These are phyloP conservation scores for Tuber umbilicatum DNA, from an alignment of 495 filamentous ascomycete species.

Conservation along the genomic window DNA sequence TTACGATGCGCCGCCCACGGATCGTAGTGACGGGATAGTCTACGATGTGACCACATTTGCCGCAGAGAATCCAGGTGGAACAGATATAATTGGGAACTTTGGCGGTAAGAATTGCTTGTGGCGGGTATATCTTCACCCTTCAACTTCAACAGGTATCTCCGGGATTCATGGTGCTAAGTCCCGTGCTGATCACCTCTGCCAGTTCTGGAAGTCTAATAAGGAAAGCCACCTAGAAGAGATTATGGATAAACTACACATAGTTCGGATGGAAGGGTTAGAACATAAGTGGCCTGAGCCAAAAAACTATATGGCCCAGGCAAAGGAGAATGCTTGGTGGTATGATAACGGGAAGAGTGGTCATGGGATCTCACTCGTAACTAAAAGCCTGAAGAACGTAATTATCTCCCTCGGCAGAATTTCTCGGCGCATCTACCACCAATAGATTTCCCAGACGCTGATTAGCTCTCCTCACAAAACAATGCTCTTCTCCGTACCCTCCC, in stretches of 20 bases:
- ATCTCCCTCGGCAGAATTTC: not conserved
- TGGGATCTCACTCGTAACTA: not conserved
- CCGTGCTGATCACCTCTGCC: not conserved
- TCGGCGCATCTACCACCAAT: not conserved
- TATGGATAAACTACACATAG: not conserved
- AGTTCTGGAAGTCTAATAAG: not conserved
- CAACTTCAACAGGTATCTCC: not conserved
- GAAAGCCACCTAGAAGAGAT: not conserved
- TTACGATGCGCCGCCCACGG: not conserved
- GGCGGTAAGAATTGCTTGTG: not conserved
- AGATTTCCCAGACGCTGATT: not conserved
- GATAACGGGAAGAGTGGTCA: not conserved
- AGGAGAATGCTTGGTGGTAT: not conserved
- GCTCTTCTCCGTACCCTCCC: not conserved
- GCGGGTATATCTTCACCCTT: not conserved
- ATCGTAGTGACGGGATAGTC: not conserved
- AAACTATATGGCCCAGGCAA: not conserved
- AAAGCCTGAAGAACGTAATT: not conserved
- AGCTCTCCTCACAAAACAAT: not conserved
- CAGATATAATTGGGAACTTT: not conserved
- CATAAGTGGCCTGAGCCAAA: not conserved
- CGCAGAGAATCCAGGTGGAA: not conserved
- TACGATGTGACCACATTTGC: not conserved
- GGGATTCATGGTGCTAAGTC: not conserved
- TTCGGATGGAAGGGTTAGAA: not conserved